phyloP scores from a whole-genome alignment of 1,284 basidiomycete genomes.

The Crocinoboletus sp. region DNA sequence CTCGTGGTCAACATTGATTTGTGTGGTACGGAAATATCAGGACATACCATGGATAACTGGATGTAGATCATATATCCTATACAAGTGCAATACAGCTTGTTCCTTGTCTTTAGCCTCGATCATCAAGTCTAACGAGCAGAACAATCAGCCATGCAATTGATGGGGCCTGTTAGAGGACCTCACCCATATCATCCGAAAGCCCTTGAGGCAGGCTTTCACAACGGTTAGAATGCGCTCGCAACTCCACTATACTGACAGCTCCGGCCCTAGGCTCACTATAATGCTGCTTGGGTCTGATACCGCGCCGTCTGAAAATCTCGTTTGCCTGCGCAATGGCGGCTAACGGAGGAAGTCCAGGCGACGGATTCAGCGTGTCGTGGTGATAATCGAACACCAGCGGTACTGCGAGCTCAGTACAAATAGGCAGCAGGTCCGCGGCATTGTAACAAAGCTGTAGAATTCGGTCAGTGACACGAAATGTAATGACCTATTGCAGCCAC shows the following conservation, averaged over 20 bases:
- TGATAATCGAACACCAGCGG: slow-evolving; percentile 83
- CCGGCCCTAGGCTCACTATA: slow-evolving; percentile 77
- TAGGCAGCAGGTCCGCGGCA: slow-evolving; percentile 77
- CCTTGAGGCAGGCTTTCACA: slow-evolving; percentile 64
- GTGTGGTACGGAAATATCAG: background rate
- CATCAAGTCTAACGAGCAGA: slow-evolving; percentile 65
- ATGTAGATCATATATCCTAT: slow-evolving; percentile 71
- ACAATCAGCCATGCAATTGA: background rate
- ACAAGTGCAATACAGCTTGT: slow-evolving; percentile 86
- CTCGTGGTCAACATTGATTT: background rate
- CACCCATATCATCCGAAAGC: slow-evolving; percentile 65
- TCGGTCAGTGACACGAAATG: background rate
- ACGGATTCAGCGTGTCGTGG: slow-evolving; percentile 71
- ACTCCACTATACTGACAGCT: slow-evolving; percentile 75
- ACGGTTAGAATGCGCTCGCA: slow-evolving; percentile 81
- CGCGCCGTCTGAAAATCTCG: slow-evolving; percentile 68
- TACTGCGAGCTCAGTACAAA: slow-evolving; percentile 79
- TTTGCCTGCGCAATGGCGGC: slow-evolving; percentile 69
- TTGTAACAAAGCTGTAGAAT: slow-evolving; percentile 73
- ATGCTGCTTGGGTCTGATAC: slow-evolving; percentile 87
- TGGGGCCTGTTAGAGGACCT: slow-evolving; percentile 10
- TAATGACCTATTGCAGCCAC: slow-evolving; percentile 33
- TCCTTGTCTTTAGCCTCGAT: slow-evolving; percentile 94
- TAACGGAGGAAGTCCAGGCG: slow-evolving; percentile 43
- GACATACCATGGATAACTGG: slow-evolving; percentile 56